Percentiles rank a stretch among this genome's conserved stretches.
Evolutionary conservation across 2,329 filamentous ascomycete genomes (phyloP).

Genomic region (Penicillium paneum): DNA sequence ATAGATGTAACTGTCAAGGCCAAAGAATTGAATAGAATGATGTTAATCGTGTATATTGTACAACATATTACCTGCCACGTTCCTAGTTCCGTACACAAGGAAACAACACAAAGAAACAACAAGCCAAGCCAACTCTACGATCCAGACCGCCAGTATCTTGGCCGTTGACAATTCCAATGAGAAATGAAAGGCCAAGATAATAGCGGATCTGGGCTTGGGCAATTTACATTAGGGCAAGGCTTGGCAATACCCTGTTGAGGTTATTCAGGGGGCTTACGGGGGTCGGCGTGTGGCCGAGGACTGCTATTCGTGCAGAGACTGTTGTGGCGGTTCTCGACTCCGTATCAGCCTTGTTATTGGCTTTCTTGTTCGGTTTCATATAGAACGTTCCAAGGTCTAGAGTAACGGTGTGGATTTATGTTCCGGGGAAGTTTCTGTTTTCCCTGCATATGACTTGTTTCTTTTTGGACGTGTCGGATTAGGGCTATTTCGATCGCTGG

Average conservation of each 20-base stretch:
- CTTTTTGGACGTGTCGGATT: constrained; percentile 1
- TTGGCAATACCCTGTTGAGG: constrained; percentile 19
- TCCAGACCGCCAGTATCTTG: constrained; percentile 16
- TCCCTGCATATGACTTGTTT: not conserved
- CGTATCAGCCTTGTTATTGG: not conserved
- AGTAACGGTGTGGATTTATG: not conserved
- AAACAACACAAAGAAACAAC: not conserved
- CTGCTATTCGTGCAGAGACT: not conserved
- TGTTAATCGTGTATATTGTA: too few relatives aligned
- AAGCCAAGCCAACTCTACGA: constrained; percentile 5
- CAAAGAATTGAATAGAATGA: too few relatives aligned
- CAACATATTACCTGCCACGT: too few relatives aligned
- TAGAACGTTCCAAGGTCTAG: not conserved
- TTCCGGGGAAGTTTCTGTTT: constrained; percentile 4
- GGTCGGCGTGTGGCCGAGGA: not conserved
- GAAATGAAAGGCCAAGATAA: constrained; percentile 6
- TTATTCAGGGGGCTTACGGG: constrained; percentile 15
- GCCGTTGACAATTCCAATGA: constrained; percentile 7
- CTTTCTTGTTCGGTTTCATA: not conserved
- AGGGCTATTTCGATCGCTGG: not conserved
- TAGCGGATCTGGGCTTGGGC: constrained; percentile 17
- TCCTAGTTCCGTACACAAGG: not conserved
- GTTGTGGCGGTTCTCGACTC: not conserved
- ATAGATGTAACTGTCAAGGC: too few relatives aligned
- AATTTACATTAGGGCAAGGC: constrained; percentile 4